Conservation (phyloP, 805 yeast genomes). For the Yarrowia sp. region DNA sequence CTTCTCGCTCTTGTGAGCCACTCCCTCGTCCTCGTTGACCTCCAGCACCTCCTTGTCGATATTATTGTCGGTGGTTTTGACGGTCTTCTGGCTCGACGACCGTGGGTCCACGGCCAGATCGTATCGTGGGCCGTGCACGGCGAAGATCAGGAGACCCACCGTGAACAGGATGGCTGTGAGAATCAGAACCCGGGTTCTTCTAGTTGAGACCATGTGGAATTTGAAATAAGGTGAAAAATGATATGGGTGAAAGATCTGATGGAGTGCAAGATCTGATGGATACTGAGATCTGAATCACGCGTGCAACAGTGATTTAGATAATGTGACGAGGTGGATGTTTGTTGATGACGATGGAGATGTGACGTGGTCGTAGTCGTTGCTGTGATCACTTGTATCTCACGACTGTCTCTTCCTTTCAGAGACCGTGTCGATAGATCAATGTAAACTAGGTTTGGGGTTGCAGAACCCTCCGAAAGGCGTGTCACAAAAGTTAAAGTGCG, state of each 20-base stretch:
- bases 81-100: constrained; percentile 41
- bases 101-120: constrained; percentile 38
- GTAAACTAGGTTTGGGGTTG: constrained; percentile 15
- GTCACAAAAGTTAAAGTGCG: constrained; percentile 14
- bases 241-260: background rate
- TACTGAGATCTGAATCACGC: too few relatives aligned
- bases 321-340: too few relatives aligned
- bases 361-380: too few relatives aligned
- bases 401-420: background rate
- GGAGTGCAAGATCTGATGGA: too few relatives aligned
- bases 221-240: background rate
- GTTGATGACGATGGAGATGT: background rate
- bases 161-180: constrained; percentile 54
- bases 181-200: constrained; percentile 54
- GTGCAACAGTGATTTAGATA: too few relatives aligned
- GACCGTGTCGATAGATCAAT: constrained; percentile 24
- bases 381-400: background rate
- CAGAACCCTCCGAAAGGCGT: constrained; percentile 10
- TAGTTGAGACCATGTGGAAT: constrained; percentile 45
- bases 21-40: constrained; percentile 53
- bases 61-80: constrained; percentile 36
- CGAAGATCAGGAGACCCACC: constrained; percentile 48
- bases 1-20: constrained; percentile 54
- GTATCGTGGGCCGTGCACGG: constrained; percentile 50
- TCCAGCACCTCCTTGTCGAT: constrained; percentile 39